Evolutionary conservation across 2,329 filamentous ascomycete species (phyloP), one percentile per base, ranked within the genome.

Genomic region (Cercospora canescens): DNA sequence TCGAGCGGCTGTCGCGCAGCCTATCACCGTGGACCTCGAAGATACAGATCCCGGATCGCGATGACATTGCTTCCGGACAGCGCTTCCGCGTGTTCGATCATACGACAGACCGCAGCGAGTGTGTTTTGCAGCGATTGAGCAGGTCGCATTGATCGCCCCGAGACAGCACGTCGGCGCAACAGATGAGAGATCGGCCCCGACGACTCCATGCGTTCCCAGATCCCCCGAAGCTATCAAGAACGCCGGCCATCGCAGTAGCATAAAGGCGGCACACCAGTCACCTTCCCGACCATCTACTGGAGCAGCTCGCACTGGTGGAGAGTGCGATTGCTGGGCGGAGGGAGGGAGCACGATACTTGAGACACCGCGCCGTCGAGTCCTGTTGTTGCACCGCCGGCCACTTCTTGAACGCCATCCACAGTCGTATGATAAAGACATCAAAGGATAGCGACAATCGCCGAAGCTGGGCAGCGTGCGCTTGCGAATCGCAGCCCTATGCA

Each of bases 281-380:
- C 50, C 64, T 66, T 66, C 48, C 65, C 52, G 68, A 63, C 32
- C 39, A 65, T 60, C 61, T 39, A 69, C 65, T 69, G 65, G 66
- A 28, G 21, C 57, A 62, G 65, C 52, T 55, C 60, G 50, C 34
- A 63, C 54, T 26, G 30, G 57, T 59, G 60, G 62, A 54, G 26
- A 48, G 45, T 63, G 60, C 56, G 45, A 26, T 18, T 11, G 63
- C 55, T 59, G 61, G 54, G 14, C 18, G 55, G 26, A 30, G 18
- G 39, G 55, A 39, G 41, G 30, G 50, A 60, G 8, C 50, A 62
- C 34, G 34, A 37, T 12, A 35, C 37, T 26, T 60, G 32, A 61
- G 28, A 62, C 30, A 37, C 41, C 11, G 21, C 9, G 30, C n/a
- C 39, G 41, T 16, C 55, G 30, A 55, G 45, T 26, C 26, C 34